Evolutionary conservation across 805 yeast genomes (phyloP).

Genomic region (Kregervanrija fluxuum): DNA sequence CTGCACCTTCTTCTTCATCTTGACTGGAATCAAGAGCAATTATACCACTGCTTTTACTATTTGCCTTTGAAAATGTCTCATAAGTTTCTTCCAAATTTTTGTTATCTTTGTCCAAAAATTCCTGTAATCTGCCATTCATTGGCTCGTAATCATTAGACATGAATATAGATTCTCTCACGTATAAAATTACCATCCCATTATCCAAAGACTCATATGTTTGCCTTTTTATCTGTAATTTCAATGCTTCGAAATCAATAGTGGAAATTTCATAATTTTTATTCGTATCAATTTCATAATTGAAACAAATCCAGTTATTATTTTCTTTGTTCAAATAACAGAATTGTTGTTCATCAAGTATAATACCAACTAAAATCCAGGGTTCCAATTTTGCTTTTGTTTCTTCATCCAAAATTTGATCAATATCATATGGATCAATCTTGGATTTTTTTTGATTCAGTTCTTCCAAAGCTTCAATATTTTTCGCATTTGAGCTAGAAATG

Average conservation of each 20-base stretch:
- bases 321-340: constrained; percentile 25
- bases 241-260: constrained; percentile 18
- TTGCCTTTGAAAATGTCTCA: background rate
- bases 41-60: no score
- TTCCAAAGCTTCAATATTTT: constrained; percentile 12
- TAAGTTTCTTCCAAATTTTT: constrained; percentile 11
- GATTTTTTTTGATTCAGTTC: constrained; percentile 11
- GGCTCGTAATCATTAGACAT: constrained; percentile 2
- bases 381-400: constrained; percentile 19
- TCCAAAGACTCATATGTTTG: constrained; percentile 21
- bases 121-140: constrained; percentile 20
- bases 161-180: constrained; percentile 26
- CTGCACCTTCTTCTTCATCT: no score
- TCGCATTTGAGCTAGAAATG: constrained; percentile 5
- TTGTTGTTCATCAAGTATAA: constrained; percentile 25
- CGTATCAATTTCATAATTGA: constrained; percentile 22
- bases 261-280: constrained; percentile 20
- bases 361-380: constrained; percentile 33
- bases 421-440: constrained; percentile 19
- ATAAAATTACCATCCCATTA: constrained; percentile 27
- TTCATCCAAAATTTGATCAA: constrained; percentile 20
- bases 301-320: constrained; percentile 24
- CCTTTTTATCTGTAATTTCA: constrained; percentile 16
- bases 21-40: no score
- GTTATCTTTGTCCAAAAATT: constrained; percentile 29